These are phyloP conservation scores for Mikania micrantha DNA, from an alignment of 129 eudicot genomes.

Conservation along the genomic window DNA sequence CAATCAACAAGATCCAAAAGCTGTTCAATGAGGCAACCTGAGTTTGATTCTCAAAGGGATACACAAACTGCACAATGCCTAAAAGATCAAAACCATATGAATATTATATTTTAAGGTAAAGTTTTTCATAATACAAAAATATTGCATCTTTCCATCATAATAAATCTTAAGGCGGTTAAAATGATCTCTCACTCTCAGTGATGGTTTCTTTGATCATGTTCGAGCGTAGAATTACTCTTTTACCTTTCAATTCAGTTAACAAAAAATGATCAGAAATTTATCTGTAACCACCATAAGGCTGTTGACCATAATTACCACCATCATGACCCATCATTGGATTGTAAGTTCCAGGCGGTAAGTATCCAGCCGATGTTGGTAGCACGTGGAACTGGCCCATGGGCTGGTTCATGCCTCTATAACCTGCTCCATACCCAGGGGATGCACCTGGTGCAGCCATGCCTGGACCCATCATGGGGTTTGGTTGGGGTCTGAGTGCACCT, in stretches of 20 bases:
- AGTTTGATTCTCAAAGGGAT: slow-evolving; percentile 41
- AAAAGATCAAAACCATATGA: slow-evolving; percentile 10
- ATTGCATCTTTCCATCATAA: slow-evolving; percentile 5
- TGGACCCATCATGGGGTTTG: slow-evolving; percentile 64
- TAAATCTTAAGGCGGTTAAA: not conserved
- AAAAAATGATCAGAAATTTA: slow-evolving; percentile 41
- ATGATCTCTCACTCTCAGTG: not conserved
- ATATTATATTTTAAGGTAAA: slow-evolving; percentile 23
- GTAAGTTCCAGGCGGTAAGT: slow-evolving; percentile 55
- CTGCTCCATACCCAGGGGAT: slow-evolving; percentile 33
- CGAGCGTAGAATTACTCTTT: not conserved
- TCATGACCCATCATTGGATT: slow-evolving; percentile 77
- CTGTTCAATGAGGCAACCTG: slow-evolving; percentile 34
- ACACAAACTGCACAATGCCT: slow-evolving; percentile 38
- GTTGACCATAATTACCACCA: slow-evolving; percentile 64
- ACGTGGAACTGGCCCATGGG: slow-evolving; percentile 48
- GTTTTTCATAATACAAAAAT: not conserved
- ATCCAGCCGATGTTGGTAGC: slow-evolving; percentile 54
- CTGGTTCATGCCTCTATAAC: slow-evolving; percentile 49
- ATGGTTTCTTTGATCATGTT: not conserved
- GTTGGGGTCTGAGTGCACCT: slow-evolving; percentile 56
- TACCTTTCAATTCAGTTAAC: slow-evolving; percentile 38
- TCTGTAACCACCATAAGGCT: slow-evolving; percentile 72
- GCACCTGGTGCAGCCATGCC: slow-evolving; percentile 54
- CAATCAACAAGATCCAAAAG: slow-evolving; percentile 28